A percentile compares a stretch with the other conserved stretches of the same genome.
phyloP scores from a whole-genome alignment of 345 rosid genomes.

The Citrus hindsii region DNA sequence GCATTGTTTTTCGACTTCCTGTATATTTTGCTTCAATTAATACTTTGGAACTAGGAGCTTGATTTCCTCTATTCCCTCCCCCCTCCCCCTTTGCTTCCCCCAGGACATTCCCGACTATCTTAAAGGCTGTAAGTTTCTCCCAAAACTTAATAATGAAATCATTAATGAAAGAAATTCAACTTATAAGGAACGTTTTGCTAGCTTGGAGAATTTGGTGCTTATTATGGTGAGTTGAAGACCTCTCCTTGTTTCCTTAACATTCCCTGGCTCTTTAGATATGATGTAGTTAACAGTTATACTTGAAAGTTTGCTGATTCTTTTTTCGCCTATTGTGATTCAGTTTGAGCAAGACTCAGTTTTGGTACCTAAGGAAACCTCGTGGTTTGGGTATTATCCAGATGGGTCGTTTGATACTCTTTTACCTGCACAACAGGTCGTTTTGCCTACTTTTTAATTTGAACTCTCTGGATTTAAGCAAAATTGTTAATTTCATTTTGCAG shows the following conservation, averaged over 20 bases:
- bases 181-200: constrained; percentile 62
- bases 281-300: not conserved
- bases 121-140: constrained; percentile 69
- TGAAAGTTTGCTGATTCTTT: not conserved
- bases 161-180: constrained; percentile 45
- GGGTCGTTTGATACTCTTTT: constrained; percentile 53
- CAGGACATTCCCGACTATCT: constrained; percentile 40
- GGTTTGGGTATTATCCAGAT: constrained; percentile 83
- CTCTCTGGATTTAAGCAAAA: not conserved
- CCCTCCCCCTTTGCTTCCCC: not conserved
- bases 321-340: constrained; percentile 29
- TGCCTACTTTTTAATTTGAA: not conserved
- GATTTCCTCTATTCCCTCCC: not conserved
- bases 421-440: constrained; percentile 56
- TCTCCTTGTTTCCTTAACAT: not conserved
- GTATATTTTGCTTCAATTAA: not conserved
- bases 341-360: constrained; percentile 75
- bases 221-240: constrained; percentile 50
- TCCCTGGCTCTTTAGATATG: not conserved
- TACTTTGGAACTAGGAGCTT: not conserved
- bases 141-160: constrained; percentile 63
- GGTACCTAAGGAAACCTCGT: constrained; percentile 80
- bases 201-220: constrained; percentile 68
- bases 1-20: not conserved
- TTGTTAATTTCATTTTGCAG: not conserved